Conservation (phyloP, 1,139 yeast genomes). For the Scheffersomyces parashehatae region DNA sequence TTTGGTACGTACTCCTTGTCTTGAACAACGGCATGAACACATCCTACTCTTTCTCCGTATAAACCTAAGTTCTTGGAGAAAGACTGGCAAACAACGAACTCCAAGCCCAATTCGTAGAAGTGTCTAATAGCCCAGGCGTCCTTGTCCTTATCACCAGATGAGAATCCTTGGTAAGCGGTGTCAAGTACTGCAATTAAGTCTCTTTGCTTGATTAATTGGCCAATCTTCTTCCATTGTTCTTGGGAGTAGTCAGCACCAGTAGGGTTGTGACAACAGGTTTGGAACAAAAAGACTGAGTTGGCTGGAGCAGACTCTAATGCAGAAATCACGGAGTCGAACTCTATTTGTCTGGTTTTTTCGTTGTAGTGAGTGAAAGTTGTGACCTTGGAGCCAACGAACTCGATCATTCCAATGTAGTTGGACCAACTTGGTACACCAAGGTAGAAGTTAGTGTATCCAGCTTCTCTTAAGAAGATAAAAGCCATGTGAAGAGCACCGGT, state of each 20-base stretch:
- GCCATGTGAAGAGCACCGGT: constrained; percentile 48
- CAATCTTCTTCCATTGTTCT: constrained; percentile 79
- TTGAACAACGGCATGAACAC: constrained; percentile 37
- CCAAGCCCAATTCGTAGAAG: constrained; percentile 16
- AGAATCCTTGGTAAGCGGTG: constrained; percentile 88
- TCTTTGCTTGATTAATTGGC: constrained; percentile 21
- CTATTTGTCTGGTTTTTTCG: constrained; percentile 25
- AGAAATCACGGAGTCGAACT: constrained; percentile 26
- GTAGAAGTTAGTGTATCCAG: constrained; percentile 33
- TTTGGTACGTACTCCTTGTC: constrained; percentile 19
- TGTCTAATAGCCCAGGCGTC: constrained; percentile 25
- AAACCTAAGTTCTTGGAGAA: constrained; percentile 49
- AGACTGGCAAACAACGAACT: constrained; percentile 38
- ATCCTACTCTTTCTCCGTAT: constrained; percentile 47
- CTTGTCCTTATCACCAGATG: constrained; percentile 20
- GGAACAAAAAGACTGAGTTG: constrained; percentile 41
- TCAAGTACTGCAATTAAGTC: constrained; percentile 85
- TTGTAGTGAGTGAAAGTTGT: constrained; percentile 36
- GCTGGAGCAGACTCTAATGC: constrained; percentile 33
- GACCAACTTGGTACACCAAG: constrained; percentile 46
- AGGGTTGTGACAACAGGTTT: constrained; percentile 98
- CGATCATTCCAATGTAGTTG: constrained; percentile 40
- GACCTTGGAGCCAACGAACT: constrained; percentile 29
- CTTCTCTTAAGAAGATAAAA: constrained; percentile 24
- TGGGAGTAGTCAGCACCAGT: constrained; percentile 92